phyloP scores from a whole-genome alignment of 768 basidiomycete genomes.

The Gyrodon lividus region DNA sequence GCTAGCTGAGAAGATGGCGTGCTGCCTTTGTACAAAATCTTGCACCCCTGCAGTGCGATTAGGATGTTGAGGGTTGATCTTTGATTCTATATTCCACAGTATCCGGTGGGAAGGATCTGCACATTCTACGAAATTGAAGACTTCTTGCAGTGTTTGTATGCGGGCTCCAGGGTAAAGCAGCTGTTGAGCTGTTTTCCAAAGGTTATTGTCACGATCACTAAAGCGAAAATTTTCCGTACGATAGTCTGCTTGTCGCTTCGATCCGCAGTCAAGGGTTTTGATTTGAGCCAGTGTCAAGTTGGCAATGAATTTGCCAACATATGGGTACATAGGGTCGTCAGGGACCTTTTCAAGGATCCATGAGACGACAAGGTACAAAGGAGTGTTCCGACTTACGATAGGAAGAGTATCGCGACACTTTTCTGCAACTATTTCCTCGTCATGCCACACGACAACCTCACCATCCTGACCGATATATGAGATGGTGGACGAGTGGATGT shows the following conservation, averaged over 20 bases:
- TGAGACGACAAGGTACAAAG: neutral
- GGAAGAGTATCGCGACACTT: constrained; percentile 74
- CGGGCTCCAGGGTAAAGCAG: constrained; percentile 64
- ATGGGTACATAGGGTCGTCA: constrained; percentile 63
- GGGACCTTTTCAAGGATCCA: constrained; percentile 38
- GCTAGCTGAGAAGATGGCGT: constrained; percentile 55
- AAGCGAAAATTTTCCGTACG: constrained; percentile 42
- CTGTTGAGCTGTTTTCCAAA: constrained; percentile 49
- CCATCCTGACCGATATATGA: constrained; percentile 53
- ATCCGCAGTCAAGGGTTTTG: constrained; percentile 80
- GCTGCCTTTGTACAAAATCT: constrained; percentile 63
- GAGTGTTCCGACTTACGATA: constrained; percentile 40
- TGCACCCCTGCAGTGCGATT: constrained; percentile 52
- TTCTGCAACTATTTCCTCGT: constrained; percentile 56
- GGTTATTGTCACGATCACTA: constrained; percentile 1
- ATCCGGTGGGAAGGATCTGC: constrained; percentile 63
- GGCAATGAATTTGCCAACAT: constrained; percentile 75
- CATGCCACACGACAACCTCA: constrained; percentile 78
- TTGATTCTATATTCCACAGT: constrained; percentile 78
- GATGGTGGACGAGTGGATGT: neutral
- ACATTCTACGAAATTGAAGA: constrained; percentile 75
- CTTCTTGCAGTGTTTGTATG: constrained; percentile 70
- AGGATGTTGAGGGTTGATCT: constrained; percentile 56
- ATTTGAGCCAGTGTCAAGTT: constrained; percentile 78
- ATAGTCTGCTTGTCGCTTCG: constrained; percentile 53